Evolutionary conservation across 2,329 filamentous ascomycete genomes (phyloP).

Genomic region (Penicillium sp.): DNA sequence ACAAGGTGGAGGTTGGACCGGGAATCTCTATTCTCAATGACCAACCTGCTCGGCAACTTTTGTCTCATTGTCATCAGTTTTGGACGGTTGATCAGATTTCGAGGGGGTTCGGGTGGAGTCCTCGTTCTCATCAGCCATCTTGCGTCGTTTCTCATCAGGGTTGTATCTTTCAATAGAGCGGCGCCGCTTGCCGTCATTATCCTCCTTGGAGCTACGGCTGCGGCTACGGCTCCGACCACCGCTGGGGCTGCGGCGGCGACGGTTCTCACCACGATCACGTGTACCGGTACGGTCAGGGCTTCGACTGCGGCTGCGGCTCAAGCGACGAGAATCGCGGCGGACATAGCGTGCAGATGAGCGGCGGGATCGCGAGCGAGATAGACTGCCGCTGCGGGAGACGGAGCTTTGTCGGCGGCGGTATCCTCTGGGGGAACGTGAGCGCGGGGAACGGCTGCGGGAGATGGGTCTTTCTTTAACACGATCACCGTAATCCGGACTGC

Average conservation of each 20-base stretch:
- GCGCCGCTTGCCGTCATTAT: constrained; percentile 38
- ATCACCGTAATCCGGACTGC: constrained; percentile 42
- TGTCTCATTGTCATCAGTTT: constrained; percentile 19
- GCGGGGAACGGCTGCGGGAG: constrained; percentile 49
- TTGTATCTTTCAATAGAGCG: constrained; percentile 48
- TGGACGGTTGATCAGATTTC: not conserved
- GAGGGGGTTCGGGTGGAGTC: constrained; percentile 13
- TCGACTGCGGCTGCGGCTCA: constrained; percentile 29
- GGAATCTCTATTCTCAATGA: constrained; percentile 19
- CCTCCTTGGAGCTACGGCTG: constrained; percentile 29
- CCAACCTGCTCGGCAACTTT: constrained; percentile 33
- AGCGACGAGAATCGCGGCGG: constrained; percentile 32
- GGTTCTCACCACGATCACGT: constrained; percentile 26
- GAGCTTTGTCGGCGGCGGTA: constrained; percentile 38
- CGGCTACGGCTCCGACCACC: constrained; percentile 31
- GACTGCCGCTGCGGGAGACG: constrained; percentile 37
- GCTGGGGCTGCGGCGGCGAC: constrained; percentile 10
- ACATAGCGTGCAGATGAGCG: constrained; percentile 40
- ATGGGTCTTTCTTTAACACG: constrained; percentile 51
- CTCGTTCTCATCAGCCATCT: constrained; percentile 39
- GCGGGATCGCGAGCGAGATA: constrained; percentile 38
- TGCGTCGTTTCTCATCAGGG: constrained; percentile 43
- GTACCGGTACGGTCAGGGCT: constrained; percentile 37
- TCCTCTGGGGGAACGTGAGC: constrained; percentile 57
- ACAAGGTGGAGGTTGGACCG: constrained; percentile 6